These are phyloP conservation scores for Tothia fuscella DNA, from an alignment of 2,329 filamentous ascomycete species.

Conservation along the genomic window DNA sequence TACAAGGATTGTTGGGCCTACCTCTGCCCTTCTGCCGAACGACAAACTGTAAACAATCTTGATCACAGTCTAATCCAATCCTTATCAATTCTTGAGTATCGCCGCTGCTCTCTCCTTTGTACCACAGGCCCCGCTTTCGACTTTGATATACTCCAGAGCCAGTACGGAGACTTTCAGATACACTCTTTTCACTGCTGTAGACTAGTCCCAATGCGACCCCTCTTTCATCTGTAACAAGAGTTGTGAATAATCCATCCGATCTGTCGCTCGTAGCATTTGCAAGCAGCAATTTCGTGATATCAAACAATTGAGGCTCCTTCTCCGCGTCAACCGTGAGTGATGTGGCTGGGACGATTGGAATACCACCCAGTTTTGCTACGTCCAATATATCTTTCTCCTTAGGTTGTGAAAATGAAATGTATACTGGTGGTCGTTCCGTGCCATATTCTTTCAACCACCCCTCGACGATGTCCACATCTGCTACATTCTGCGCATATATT, in stretches of 20 bases:
- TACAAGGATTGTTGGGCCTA: too few species aligned
- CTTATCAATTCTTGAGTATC: slow-evolving; percentile 83
- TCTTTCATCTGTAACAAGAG: slow-evolving; percentile 79
- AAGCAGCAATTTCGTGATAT: slow-evolving; percentile 59
- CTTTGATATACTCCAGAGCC: slow-evolving; percentile 87
- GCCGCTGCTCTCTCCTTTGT: slow-evolving; percentile 90
- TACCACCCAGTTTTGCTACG: slow-evolving; percentile 34
- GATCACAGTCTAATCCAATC: slow-evolving; percentile 83
- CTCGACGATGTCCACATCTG: slow-evolving; percentile 31
- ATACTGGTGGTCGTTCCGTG: slow-evolving; percentile 36
- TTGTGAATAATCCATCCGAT: slow-evolving; percentile 72
- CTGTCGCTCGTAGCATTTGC: slow-evolving; percentile 70
- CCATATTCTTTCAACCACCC: slow-evolving; percentile 39
- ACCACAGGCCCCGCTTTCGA: slow-evolving; percentile 88
- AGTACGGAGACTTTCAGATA: slow-evolving; percentile 73
- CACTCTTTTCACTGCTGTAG: slow-evolving; percentile 86
- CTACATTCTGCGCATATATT: slow-evolving; percentile 17
- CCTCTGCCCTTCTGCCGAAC: slow-evolving; percentile 78
- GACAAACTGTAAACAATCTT: slow-evolving; percentile 80
- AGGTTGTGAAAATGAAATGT: slow-evolving; percentile 35
- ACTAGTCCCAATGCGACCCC: slow-evolving; percentile 79
- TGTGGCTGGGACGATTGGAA: slow-evolving; percentile 64
- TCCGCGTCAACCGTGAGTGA: slow-evolving; percentile 54
- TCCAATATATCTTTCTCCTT: slow-evolving; percentile 28
- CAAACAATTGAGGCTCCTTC: slow-evolving; percentile 47